These are phyloP conservation scores for Puccinia triticina DNA, from an alignment of 1,284 basidiomycete species.

Conservation along the genomic window DNA sequence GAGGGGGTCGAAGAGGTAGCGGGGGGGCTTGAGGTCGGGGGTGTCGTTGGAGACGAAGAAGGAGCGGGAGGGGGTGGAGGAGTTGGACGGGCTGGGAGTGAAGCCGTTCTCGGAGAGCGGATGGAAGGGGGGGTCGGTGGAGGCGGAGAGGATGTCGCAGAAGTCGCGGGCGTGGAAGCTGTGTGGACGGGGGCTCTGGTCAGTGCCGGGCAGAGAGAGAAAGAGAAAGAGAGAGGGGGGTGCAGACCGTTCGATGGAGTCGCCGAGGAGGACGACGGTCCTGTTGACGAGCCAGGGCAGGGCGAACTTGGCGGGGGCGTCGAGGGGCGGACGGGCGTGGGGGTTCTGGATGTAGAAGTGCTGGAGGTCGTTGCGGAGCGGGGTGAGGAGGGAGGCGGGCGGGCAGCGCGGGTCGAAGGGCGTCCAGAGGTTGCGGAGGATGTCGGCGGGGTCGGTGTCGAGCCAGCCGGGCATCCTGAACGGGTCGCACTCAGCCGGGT, in stretches of 20 bases:
- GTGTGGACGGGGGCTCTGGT: background rate
- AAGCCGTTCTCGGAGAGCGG: conserved; percentile 22
- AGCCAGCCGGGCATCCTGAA: conserved; percentile 30
- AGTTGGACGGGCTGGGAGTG: background rate
- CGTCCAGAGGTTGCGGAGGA: conserved; percentile 21
- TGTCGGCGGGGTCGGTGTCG: background rate
- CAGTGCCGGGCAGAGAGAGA: background rate
- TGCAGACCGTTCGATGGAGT: conserved; percentile 40
- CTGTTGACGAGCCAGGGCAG: conserved; percentile 41
- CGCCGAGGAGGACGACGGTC: conserved; percentile 37
- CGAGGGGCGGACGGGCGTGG: too few species aligned
- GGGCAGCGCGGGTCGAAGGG: conserved; percentile 10
- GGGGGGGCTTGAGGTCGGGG: background rate
- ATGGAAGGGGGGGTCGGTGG: conserved; percentile 15
- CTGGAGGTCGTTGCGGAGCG: conserved; percentile 4
- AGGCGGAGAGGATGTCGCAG: conserved; percentile 29
- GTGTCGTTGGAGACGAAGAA: background rate
- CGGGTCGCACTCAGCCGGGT: too few species aligned
- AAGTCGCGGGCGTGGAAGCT: conserved; percentile 43
- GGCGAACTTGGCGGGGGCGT: too few species aligned
- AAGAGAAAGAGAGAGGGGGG: background rate
- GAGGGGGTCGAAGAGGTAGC: conserved; percentile 1
- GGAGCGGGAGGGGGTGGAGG: conserved; percentile 17
- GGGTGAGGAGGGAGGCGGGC: conserved; percentile 3
- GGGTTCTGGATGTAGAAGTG: background rate